These are phyloP conservation scores for Solanum chacoense DNA, from an alignment of 305 asterid genomes.

Conservation along the genomic window DNA sequence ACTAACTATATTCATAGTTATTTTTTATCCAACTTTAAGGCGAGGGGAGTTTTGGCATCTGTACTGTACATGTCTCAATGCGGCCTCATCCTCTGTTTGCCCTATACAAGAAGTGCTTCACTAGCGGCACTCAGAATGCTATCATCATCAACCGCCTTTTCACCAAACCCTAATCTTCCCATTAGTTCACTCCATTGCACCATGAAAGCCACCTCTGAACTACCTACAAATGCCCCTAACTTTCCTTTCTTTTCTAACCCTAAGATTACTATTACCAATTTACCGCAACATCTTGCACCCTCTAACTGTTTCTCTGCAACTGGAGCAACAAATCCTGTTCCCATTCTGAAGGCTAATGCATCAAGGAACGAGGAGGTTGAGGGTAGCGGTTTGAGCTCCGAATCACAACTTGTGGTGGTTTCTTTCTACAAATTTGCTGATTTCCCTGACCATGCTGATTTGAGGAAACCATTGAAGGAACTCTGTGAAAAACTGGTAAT, in stretches of 20 bases:
- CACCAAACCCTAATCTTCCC: conserved; percentile 27
- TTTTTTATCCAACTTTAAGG: neutral
- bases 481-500: conserved; percentile 73
- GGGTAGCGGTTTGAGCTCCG: conserved; percentile 10
- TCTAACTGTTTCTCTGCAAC: conserved; percentile 23
- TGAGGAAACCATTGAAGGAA: conserved; percentile 69
- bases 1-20: neutral
- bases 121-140: conserved; percentile 29
- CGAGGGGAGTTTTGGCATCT: neutral
- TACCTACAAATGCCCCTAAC: neutral
- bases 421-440: conserved; percentile 85
- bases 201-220: conserved; percentile 25
- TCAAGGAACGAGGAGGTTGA: neutral
- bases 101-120: conserved; percentile 24
- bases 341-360: neutral
- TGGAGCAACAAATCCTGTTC: conserved; percentile 3
- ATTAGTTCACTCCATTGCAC: conserved; percentile 1
- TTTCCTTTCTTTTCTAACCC: conserved; percentile 26
- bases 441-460: conserved; percentile 72
- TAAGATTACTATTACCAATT: conserved; percentile 19
- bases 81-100: conserved; percentile 25
- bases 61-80: conserved; percentile 12
- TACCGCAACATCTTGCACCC: conserved; percentile 10
- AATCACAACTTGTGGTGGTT: conserved; percentile 55
- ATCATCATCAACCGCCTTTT: conserved; percentile 9